A percentile compares a stretch with the other conserved stretches of the same genome.
Evolutionary conservation across 495 filamentous ascomycete species (phyloP).

Genomic region (Penicillium mononematosum): DNA sequence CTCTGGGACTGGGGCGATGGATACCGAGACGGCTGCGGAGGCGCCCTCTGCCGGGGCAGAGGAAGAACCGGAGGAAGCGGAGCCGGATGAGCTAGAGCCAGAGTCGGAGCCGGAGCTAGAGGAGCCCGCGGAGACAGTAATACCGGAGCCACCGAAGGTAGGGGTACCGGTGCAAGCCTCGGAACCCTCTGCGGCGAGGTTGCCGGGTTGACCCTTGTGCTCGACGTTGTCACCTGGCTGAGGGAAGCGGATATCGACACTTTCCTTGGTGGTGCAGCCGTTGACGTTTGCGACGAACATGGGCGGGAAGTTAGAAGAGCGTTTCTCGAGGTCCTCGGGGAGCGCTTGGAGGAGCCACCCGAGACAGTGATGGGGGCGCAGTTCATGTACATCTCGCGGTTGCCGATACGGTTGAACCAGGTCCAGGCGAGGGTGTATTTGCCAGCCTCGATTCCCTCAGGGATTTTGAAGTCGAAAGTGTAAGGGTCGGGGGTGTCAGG

Average conservation of each 20-base stretch:
- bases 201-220: constrained; percentile 23
- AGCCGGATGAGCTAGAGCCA: constrained; percentile 2
- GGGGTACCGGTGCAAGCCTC: constrained; percentile 37
- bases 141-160: constrained; percentile 29
- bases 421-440: constrained; percentile 78
- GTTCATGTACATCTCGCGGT: constrained; percentile 96
- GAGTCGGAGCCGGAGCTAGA: constrained; percentile 22
- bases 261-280: constrained; percentile 58
- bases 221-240: constrained; percentile 66
- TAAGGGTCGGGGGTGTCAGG: constrained; percentile 22
- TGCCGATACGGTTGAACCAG: constrained; percentile 87
- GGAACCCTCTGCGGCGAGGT: constrained; percentile 29
- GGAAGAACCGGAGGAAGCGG: constrained; percentile 8
- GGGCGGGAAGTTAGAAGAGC: constrained; percentile 57
- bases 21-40: constrained; percentile 29
- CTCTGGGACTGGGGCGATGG: constrained; percentile 25
- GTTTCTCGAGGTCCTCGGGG: constrained; percentile 37
- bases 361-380: constrained; percentile 70
- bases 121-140: constrained; percentile 15
- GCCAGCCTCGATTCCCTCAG: constrained; percentile 40
- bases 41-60: constrained; percentile 16
- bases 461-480: constrained; percentile 48
- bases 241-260: constrained; percentile 64
- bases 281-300: constrained; percentile 81
- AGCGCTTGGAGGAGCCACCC: constrained; percentile 48